Evolutionary conservation across 164 flowering plant genomes (phyloP), one percentile per base, ranked within the genome.

Genomic region (Nymphaea colorata): DNA sequence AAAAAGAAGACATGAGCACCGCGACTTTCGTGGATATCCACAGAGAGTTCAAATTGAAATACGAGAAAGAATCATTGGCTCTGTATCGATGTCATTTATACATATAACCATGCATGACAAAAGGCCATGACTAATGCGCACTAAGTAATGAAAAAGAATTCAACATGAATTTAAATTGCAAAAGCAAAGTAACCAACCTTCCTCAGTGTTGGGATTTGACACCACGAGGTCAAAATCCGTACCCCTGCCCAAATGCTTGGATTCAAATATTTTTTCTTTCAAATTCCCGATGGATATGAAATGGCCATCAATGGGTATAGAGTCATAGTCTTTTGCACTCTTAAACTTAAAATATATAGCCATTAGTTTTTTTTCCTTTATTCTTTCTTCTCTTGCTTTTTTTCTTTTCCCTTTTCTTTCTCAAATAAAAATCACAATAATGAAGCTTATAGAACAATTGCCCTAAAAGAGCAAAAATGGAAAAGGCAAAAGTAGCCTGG

Each of bases 311-410:
- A 92, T 86, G 2, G 87, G 73, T 80, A 92, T 79, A 6, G 98
- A 86, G 81, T 88, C 96, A 74, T 77, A 92, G 85, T 90, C 99
- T 86, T 85, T 95, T 61, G 99, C 97, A 90, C 99, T 95, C 87
- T 92, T 95, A 78, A 95, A 95, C 81, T 95, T 92, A 80, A 86
- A 95, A 82, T 92, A 87, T 61, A 95, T 92, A 64, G 99, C 94
- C 99, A 92, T 81, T 51, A 68, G 70, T 70, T 71, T 70, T 71
- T 8, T 65, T 65, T 60, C 71, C 74, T 67, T 62, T 64, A 47
- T 47, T 47, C 55, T 47, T 47, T 12, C 55, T 25, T 25, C 36
- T 47, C 55, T 47, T 47, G 55, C 55, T 47, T 47, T 47, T 47
- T 12, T 12, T 47, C 3, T 47, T 47, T 47, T 3, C 12, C 53